A percentile compares a stretch with the other conserved stretches of the same genome.
Conservation (phyloP, 768 basidiomycete species). For the Leccinum subgranulosum region DNA sequence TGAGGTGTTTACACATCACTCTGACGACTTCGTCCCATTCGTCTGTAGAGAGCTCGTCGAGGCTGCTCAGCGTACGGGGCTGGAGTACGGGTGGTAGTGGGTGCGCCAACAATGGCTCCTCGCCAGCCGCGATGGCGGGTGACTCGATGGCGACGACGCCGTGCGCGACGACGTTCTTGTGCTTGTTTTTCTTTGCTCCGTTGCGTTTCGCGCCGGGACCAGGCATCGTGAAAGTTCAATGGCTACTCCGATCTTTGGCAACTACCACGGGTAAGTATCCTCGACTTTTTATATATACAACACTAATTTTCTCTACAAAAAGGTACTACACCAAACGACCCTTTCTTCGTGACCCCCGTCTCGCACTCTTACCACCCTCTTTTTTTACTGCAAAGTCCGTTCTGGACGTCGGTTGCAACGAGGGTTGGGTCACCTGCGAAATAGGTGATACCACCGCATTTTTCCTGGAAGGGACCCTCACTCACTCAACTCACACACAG, state of each 20-base stretch:
- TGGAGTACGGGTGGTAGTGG: conserved; percentile 17
- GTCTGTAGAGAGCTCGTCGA: conserved; percentile 31
- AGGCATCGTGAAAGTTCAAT: conserved; percentile 19
- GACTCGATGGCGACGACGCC: neutral
- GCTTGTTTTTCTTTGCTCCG: conserved; percentile 17
- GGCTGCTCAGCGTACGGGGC: conserved; percentile 7
- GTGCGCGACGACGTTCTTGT: conserved; percentile 2
- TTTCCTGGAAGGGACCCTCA: neutral
- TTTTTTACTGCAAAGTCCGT: conserved; percentile 58
- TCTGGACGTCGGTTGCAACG: conserved; percentile 85
- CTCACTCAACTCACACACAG: conserved; percentile 33
- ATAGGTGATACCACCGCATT: conserved; percentile 50
- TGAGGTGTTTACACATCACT: conserved; percentile 47
- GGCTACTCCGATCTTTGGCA: conserved; percentile 48
- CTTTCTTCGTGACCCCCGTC: conserved; percentile 55
- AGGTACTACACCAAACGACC: conserved; percentile 82
- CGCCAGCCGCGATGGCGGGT: neutral
- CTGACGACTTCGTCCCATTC: conserved; percentile 48
- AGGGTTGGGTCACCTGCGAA: conserved; percentile 82
- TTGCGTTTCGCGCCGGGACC: conserved; percentile 24
- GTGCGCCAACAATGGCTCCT: neutral
- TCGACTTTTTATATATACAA: too few species aligned
- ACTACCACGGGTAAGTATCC: conserved; percentile 66
- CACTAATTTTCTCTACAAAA: neutral
- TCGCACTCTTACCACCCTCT: conserved; percentile 53